These are phyloP conservation scores for Fusarium pininemorale DNA, from an alignment of 2,329 filamentous ascomycete genomes.

Conservation along the genomic window DNA sequence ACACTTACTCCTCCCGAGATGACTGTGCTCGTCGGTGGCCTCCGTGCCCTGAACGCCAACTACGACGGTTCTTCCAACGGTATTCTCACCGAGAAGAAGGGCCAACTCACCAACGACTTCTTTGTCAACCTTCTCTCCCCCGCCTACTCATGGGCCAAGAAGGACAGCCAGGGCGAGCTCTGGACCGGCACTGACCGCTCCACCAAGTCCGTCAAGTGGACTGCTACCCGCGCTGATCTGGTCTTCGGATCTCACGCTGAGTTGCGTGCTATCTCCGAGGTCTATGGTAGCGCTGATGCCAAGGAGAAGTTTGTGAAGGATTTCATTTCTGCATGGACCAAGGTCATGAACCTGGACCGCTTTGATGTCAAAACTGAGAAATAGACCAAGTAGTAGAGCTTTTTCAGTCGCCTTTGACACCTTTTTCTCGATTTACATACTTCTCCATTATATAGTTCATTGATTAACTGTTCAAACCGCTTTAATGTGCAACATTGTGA, in stretches of 20 bases:
- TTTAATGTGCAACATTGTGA: not conserved
- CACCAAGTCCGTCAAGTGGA: slow-evolving; percentile 73
- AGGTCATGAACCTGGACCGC: slow-evolving; percentile 78
- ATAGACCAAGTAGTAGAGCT: not conserved
- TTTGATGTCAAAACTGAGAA: slow-evolving; percentile 60
- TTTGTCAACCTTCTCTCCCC: slow-evolving; percentile 81
- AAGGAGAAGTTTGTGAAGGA: slow-evolving; percentile 74
- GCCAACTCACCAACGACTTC: slow-evolving; percentile 80
- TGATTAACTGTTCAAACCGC: not conserved
- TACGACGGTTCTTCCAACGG: slow-evolving; percentile 74
- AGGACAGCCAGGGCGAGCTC: slow-evolving; percentile 58
- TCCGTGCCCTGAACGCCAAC: slow-evolving; percentile 76
- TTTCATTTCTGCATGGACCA: slow-evolving; percentile 76
- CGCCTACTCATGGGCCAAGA: slow-evolving; percentile 66
- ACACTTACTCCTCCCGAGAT: slow-evolving; percentile 76
- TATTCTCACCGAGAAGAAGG: slow-evolving; percentile 73
- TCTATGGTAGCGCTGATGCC: slow-evolving; percentile 70
- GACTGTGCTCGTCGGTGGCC: slow-evolving; percentile 75
- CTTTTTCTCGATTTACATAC: slow-evolving; percentile 2
- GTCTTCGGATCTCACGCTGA: slow-evolving; percentile 80
- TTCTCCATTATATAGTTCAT: not conserved
- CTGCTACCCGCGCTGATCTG: slow-evolving; percentile 73
- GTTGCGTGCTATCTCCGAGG: slow-evolving; percentile 74
- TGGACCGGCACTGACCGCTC: slow-evolving; percentile 74
- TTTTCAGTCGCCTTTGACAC: not conserved